Evolutionary conservation across 1,284 basidiomycete genomes (phyloP), one percentile per base, ranked within the genome.

Genomic region (Fomes fomentarius): DNA sequence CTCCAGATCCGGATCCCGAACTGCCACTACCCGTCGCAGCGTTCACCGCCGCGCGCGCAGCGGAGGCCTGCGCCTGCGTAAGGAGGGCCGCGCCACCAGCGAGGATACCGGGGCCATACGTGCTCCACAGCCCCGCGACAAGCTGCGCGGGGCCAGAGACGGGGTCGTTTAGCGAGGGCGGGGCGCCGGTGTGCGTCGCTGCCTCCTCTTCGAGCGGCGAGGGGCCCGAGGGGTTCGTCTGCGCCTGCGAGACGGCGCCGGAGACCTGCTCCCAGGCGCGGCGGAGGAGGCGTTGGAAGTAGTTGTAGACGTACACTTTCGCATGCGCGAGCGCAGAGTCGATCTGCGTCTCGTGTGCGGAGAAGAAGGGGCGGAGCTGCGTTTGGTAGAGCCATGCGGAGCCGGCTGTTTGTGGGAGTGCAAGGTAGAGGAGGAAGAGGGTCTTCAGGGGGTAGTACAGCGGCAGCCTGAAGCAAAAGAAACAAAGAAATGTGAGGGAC

Each of bases 401-500:
- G 22, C 93, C 93, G 61, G 83, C 82, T 11, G 92, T 94, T 68
- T 95, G 93, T 0, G 94, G 94, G n/a, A 96, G 83, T 11, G 87
- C 88, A 51, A 96, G 85, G 75, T 93, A 96, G 54, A 96, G 83
- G 30, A 96, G 83, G 67, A 94, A 89, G 52, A 94, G 68, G 4
- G 87, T 90, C 78, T 95, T 96, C 67, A 93, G 58, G 47, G 85
- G 78, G 72, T 89, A 89, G 76, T 96, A 96, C 70, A 96, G 84
- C 12, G 94, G 94, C 57, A 96, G 80, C 91, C 93, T 93, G 56
- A 22, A 44, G 38, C 41, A 56, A 50, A 48, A 50, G 58, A 21
- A 22, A 44, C 39, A 44, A 56, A 50, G 50, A 50, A 58, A 21
- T 50, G 40, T 42, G n/a, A 24, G 17, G 21, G n/a, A 34, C 5